phyloP scores from a whole-genome alignment of 2,329 filamentous ascomycete species.

The Alternaria conjuncta region DNA sequence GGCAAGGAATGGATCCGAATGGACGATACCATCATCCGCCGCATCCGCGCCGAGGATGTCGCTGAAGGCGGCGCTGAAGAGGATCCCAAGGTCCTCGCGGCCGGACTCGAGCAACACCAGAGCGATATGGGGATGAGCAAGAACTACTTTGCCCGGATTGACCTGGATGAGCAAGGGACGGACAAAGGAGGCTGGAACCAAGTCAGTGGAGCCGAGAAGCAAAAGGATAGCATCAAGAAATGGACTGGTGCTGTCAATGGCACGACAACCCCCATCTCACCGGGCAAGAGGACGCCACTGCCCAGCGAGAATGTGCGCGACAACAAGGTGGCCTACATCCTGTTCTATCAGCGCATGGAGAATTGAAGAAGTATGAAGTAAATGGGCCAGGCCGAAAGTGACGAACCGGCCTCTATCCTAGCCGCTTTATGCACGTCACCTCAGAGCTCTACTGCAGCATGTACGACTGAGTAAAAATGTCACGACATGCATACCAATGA shows the following conservation, averaged over 20 bases:
- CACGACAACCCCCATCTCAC: conserved; percentile 59
- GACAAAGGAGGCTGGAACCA: conserved; percentile 83
- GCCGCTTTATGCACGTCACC: conserved; percentile 9
- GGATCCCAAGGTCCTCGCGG: conserved; percentile 71
- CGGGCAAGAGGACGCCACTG: conserved; percentile 60
- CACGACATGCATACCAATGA: neutral
- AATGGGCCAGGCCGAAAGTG: conserved; percentile 2
- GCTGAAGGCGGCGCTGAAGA: conserved; percentile 85
- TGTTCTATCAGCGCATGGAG: conserved; percentile 86
- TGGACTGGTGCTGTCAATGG: conserved; percentile 73
- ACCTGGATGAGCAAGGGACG: conserved; percentile 66
- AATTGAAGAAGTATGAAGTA: conserved; percentile 23
- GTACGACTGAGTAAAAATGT: neutral
- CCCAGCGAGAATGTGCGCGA: conserved; percentile 70
- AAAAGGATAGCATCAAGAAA: conserved; percentile 66
- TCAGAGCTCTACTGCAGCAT: neutral
- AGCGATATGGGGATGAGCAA: conserved; percentile 60
- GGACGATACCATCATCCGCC: conserved; percentile 89
- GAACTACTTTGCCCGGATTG: conserved; percentile 76
- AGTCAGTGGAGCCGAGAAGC: conserved; percentile 69
- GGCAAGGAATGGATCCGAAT: conserved; percentile 95
- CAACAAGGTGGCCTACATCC: conserved; percentile 94
- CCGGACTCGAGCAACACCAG: conserved; percentile 71
- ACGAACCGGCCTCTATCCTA: neutral
- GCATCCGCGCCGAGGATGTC: conserved; percentile 86